Evolutionary conservation across 2,329 filamentous ascomycete species (phyloP).

Genomic region (Penicillium verrucosum): DNA sequence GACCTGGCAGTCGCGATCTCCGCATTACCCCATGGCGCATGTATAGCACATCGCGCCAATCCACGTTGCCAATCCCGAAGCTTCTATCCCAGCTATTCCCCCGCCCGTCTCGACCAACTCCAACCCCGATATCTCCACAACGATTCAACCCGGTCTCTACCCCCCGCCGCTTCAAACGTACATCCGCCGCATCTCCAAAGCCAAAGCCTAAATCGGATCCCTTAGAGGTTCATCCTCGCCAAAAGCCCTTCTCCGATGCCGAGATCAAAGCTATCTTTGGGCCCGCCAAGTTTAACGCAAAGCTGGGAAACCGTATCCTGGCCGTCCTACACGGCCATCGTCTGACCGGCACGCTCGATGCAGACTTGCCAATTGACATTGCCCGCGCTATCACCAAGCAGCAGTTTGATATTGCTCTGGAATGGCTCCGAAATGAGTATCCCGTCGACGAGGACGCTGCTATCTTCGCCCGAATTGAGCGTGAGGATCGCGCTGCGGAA

Average conservation of each 20-base stretch:
- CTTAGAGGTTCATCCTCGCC: conserved; percentile 18
- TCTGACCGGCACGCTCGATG: conserved; percentile 44
- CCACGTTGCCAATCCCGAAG: conserved; percentile 5
- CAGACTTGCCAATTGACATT: conserved; percentile 42
- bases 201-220: conserved; percentile 6
- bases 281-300: conserved; percentile 24
- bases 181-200: conserved; percentile 16
- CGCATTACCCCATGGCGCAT: conserved; percentile 22
- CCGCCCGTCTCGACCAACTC: background rate
- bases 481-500: conserved; percentile 39
- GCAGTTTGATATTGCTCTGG: conserved; percentile 36
- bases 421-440: conserved; percentile 43
- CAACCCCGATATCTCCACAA: background rate
- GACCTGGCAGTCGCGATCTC: conserved; percentile 21
- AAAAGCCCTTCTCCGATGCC: conserved; percentile 30
- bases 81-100: background rate
- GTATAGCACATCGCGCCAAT: conserved; percentile 15
- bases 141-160: conserved; percentile 1
- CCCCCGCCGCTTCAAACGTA: conserved; percentile 20
- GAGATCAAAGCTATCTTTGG: conserved; percentile 40
- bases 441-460: conserved; percentile 49
- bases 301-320: conserved; percentile 38
- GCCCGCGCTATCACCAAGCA: conserved; percentile 30
- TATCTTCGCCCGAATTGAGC: conserved; percentile 45
- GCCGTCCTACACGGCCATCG: conserved; percentile 44